These are phyloP conservation scores for Zasmidium angulare DNA, from an alignment of 2,329 filamentous ascomycete genomes.

Conservation along the genomic window DNA sequence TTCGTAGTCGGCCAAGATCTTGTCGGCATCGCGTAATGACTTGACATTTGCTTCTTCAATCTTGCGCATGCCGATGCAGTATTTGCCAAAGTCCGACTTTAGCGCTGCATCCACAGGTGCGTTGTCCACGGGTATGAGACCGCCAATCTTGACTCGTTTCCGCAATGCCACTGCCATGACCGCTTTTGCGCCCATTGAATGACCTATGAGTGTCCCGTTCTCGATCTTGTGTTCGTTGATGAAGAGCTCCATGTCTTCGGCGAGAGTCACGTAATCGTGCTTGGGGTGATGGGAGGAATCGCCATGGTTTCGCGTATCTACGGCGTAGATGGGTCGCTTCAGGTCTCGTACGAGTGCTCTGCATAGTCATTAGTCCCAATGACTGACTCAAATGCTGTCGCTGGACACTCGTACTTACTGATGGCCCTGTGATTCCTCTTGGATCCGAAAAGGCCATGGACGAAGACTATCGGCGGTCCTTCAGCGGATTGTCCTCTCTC, in stretches of 20 bases:
- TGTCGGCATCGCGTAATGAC: conserved; percentile 75
- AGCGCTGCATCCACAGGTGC: conserved; percentile 80
- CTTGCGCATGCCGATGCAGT: conserved; percentile 79
- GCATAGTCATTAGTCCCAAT: conserved; percentile 1
- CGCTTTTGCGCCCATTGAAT: conserved; percentile 95
- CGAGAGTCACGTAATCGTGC: conserved; percentile 82
- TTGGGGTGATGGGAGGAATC: conserved; percentile 74
- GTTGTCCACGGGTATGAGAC: conserved; percentile 85
- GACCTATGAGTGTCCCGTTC: conserved; percentile 77
- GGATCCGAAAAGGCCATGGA: conserved; percentile 91
- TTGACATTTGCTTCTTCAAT: conserved; percentile 69
- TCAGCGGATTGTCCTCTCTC: conserved; percentile 25
- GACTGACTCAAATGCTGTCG: background rate
- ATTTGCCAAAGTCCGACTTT: conserved; percentile 71
- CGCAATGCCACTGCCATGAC: conserved; percentile 83
- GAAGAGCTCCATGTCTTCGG: conserved; percentile 78
- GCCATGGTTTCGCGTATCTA: conserved; percentile 92
- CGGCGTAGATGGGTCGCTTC: conserved; percentile 74
- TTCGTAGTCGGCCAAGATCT: conserved; percentile 74
- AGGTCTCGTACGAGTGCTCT: conserved; percentile 81
- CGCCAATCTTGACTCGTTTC: conserved; percentile 64
- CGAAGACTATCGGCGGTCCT: conserved; percentile 72
- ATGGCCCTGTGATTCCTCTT: conserved; percentile 94
- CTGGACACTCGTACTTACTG: conserved; percentile 70
- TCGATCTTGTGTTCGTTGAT: conserved; percentile 69